Evolutionary conservation across 495 filamentous ascomycete genomes (phyloP), one percentile per base, ranked within the genome.

Genomic region (Talaromyces liani): DNA sequence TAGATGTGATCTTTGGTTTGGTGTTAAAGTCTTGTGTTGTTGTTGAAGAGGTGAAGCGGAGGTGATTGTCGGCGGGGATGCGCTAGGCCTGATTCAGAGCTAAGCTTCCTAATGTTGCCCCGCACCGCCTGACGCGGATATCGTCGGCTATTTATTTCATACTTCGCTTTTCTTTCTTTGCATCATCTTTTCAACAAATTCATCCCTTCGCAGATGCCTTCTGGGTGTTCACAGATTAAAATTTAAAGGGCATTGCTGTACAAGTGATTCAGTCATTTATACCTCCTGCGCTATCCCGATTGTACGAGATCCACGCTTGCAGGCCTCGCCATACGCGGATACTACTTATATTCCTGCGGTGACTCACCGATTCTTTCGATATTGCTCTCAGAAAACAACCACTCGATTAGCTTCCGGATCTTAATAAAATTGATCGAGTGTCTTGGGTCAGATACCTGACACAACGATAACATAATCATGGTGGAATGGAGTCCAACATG

Each of bases 401-500:
- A 1, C 33, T 8, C 33, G 9, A 41, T 3, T 41, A 14, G 36
- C 36, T 1, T 4, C 3, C 4, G 33, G 36, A 16, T 12, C 14
- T 16, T 24, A 24, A 24, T 24, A 24, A 24, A 49, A 9, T 20
- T 14, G 18, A 20, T n/a, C n/a, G n/a, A 27, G 16, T n/a, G 6
- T 47, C n/a, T 18, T 7, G 1, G n/a, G 6, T 8, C 22, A 20
- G 29, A 9, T 4, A 56, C 60, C 16, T 36, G n/a, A 33, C 14
- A 10, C 56, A 16, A 20, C 7, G 31, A 34, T 45, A 33, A 4
- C 6, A 20, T n/a, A 53, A 61, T 8, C 10, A 63, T 63, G 63
- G 58, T 16, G 31, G 57, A 65, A 20, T 65, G 63, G 63, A 65
- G 57, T 54, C 63, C 63, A 39, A 34, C 29, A 8, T 65, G 64